Conservation (phyloP, 2,329 filamentous ascomycete species). For the Pseudophaeomoniella oleicola region DNA sequence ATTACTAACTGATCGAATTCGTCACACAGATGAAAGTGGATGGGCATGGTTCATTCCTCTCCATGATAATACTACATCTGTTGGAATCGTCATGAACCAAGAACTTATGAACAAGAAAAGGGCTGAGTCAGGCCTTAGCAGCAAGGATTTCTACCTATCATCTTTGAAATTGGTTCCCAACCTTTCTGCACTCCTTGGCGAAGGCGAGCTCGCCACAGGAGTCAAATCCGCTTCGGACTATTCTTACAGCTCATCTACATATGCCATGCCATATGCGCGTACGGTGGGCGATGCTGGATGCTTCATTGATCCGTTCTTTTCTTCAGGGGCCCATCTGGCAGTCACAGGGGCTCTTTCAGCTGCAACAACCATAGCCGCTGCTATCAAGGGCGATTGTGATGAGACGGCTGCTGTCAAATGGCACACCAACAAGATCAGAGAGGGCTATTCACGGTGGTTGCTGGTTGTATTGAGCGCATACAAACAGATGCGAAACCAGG, state of each 20-base stretch:
- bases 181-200: slow-evolving; percentile 16
- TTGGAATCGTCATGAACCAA: slow-evolving; percentile 30
- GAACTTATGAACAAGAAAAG: slow-evolving; percentile 21
- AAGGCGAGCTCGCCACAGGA: slow-evolving; percentile 19
- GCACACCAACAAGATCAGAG: slow-evolving; percentile 31
- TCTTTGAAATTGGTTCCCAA: slow-evolving; percentile 19
- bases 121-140: slow-evolving; percentile 11
- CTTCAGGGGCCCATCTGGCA: slow-evolving; percentile 33
- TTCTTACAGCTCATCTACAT: slow-evolving; percentile 31
- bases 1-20: too few species aligned
- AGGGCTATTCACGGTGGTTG: slow-evolving; percentile 34
- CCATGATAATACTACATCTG: slow-evolving; percentile 29
- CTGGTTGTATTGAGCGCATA: slow-evolving; percentile 24
- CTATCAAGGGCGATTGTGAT: slow-evolving; percentile 21
- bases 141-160: slow-evolving; percentile 20
- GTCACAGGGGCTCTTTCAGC: slow-evolving; percentile 29
- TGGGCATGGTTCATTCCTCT: slow-evolving; percentile 38
- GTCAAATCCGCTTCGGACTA: slow-evolving; percentile 31
- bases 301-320: slow-evolving; percentile 37
- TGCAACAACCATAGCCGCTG: slow-evolving; percentile 27
- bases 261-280: slow-evolving; percentile 25
- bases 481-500: slow-evolving; percentile 25
- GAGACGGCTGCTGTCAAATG: slow-evolving; percentile 22
- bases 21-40: slow-evolving; percentile 27
- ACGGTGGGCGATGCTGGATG: slow-evolving; percentile 33